These are phyloP conservation scores for Kodamaea kaohsiungensis DNA, from an alignment of 805 yeast genomes.

Conservation along the genomic window DNA sequence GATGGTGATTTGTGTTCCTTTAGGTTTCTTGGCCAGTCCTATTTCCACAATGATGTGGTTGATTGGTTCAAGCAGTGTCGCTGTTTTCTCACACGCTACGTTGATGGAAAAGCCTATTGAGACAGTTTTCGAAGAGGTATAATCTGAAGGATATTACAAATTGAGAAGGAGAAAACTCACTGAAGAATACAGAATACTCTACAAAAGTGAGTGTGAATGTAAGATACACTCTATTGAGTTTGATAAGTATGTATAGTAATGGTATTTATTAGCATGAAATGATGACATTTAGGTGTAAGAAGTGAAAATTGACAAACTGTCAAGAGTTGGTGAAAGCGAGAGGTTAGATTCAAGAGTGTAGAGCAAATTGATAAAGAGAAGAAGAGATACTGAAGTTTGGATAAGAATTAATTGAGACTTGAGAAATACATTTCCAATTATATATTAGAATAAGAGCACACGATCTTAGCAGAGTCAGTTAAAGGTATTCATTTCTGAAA, in stretches of 20 bases:
- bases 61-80: constrained; percentile 77
- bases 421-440: too few species aligned
- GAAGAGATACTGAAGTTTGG: too few species aligned
- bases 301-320: too few species aligned
- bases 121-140: constrained; percentile 79
- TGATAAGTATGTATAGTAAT: not conserved
- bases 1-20: constrained; percentile 72
- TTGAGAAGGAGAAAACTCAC: not conserved
- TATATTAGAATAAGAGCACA: too few species aligned
- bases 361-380: too few species aligned
- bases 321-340: too few species aligned
- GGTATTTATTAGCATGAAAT: not conserved
- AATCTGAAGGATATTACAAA: not conserved
- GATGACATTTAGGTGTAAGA: too few species aligned
- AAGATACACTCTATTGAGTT: not conserved
- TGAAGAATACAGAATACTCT: not conserved
- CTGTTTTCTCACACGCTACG: constrained; percentile 84
- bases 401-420: too few species aligned
- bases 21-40: constrained; percentile 87
- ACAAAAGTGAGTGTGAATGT: not conserved
- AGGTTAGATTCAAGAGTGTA: too few species aligned
- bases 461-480: too few species aligned
- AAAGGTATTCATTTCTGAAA: too few species aligned
- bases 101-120: constrained; percentile 95
- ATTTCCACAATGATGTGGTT: constrained; percentile 90